Percentiles rank a stretch among this genome's conserved stretches.
Conservation (phyloP, 2,329 filamentous ascomycete species). For the Penicillium occitanis region DNA sequence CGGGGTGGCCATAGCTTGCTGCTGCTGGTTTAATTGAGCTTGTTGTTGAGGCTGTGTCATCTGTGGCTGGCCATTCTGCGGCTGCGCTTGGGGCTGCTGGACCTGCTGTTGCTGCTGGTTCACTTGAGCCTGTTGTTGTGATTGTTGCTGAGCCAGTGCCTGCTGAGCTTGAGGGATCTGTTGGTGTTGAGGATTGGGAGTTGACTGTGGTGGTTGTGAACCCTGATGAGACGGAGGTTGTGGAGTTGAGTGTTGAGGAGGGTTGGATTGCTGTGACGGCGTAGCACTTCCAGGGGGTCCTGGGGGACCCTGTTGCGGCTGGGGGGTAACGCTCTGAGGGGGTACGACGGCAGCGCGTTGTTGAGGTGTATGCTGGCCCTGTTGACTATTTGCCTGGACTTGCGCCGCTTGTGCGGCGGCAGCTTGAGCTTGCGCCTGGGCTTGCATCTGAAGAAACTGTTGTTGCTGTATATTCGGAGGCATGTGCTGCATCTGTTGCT, state of each 20-base stretch:
- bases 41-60: constrained; percentile 13
- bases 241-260: constrained; percentile 35
- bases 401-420: constrained; percentile 15
- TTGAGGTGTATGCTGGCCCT: constrained; percentile 42
- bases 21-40: constrained; percentile 30
- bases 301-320: constrained; percentile 44
- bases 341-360: constrained; percentile 43
- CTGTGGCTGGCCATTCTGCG: constrained; percentile 10
- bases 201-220: constrained; percentile 38
- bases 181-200: constrained; percentile 42
- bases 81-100: constrained; percentile 24
- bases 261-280: constrained; percentile 36
- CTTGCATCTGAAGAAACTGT: constrained; percentile 38
- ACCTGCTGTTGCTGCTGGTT: constrained; percentile 34
- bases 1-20: constrained; percentile 41
- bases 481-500: constrained; percentile 43
- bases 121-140: constrained; percentile 26
- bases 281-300: constrained; percentile 41
- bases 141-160: constrained; percentile 26
- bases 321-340: constrained; percentile 44
- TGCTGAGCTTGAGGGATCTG: constrained; percentile 40
- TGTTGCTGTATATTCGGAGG: constrained; percentile 47
- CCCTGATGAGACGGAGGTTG: constrained; percentile 37
- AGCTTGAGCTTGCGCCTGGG: constrained; percentile 25
- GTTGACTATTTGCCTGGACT: constrained; percentile 37